phyloP scores from a whole-genome alignment of 805 yeast species.

The Starmerella sirachaensis region DNA sequence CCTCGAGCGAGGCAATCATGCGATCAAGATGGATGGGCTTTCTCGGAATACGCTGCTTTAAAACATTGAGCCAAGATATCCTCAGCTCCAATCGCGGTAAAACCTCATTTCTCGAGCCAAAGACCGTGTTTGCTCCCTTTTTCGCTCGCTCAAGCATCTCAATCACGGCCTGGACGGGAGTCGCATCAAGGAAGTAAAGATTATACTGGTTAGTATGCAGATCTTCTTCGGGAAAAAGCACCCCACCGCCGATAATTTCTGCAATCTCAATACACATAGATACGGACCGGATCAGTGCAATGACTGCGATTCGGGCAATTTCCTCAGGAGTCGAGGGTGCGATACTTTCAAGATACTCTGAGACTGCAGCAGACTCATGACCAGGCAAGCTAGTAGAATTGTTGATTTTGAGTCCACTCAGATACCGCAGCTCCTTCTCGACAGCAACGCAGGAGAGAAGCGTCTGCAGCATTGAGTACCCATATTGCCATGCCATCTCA shows the following conservation, averaged over 20 bases:
- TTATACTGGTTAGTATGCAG: slow-evolving; percentile 41
- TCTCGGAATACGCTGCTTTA: slow-evolving; percentile 17
- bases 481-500: slow-evolving; percentile 63
- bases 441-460: slow-evolving; percentile 65
- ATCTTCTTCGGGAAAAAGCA: slow-evolving; percentile 28
- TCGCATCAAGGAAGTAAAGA: slow-evolving; percentile 31
- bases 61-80: slow-evolving; percentile 21
- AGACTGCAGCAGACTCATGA: background rate
- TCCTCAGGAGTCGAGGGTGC: slow-evolving; percentile 16
- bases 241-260: slow-evolving; percentile 17
- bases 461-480: slow-evolving; percentile 63
- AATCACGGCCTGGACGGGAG: slow-evolving; percentile 18
- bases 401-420: slow-evolving; percentile 6
- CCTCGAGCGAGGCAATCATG: slow-evolving; percentile 8
- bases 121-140: slow-evolving; percentile 39
- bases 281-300: slow-evolving; percentile 23
- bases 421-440: slow-evolving; percentile 40
- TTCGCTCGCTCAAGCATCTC: slow-evolving; percentile 22
- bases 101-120: slow-evolving; percentile 31
- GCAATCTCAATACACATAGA: slow-evolving; percentile 16
- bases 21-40: slow-evolving; percentile 14
- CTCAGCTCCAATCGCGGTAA: slow-evolving; percentile 37
- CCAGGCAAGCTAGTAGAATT: background rate
- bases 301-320: slow-evolving; percentile 20
- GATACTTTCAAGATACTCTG: slow-evolving; percentile 1